Evolutionary conservation across 495 filamentous ascomycete genomes (phyloP).

Genomic region (Neurospora tetrasperma): DNA sequence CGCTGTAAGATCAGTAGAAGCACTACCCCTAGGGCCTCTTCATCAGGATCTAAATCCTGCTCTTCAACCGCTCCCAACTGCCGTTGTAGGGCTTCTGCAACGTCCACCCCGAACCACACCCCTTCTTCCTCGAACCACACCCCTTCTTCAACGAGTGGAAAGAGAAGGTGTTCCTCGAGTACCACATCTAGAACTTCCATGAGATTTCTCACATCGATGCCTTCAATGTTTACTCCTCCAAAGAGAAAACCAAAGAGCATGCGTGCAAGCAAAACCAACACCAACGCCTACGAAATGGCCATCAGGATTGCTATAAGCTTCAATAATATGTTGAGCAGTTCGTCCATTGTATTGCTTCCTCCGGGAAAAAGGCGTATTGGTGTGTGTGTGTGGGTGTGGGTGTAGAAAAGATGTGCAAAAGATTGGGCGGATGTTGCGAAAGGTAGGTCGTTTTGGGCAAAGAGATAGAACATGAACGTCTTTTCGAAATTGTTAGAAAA

Average conservation of each 20-base stretch:
- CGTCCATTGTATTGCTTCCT: not conserved
- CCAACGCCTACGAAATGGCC: not conserved
- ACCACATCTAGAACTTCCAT: not conserved
- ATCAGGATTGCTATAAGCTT: not conserved
- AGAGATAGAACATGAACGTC: not conserved
- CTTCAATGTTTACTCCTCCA: not conserved
- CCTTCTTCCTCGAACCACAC: too few species aligned
- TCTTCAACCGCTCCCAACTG: not conserved
- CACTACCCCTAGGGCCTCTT: too few species aligned
- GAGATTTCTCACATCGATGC: not conserved
- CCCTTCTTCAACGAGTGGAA: too few species aligned
- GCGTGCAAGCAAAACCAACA: not conserved
- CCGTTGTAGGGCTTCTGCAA: too few species aligned
- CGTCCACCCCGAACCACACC: too few species aligned
- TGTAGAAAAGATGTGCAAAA: not conserved
- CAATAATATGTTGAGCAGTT: not conserved
- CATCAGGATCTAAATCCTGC: not conserved
- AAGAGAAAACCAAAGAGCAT: not conserved
- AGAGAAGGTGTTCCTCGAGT: not conserved
- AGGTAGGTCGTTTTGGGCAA: not conserved
- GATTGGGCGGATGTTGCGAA: not conserved
- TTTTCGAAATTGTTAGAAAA: not conserved
- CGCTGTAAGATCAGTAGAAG: too few species aligned
- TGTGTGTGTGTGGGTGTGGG: not conserved
- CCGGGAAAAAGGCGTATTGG: not conserved